These are phyloP conservation scores for Quillaja saponaria DNA, from an alignment of 306 rosid genomes.

Conservation along the genomic window DNA sequence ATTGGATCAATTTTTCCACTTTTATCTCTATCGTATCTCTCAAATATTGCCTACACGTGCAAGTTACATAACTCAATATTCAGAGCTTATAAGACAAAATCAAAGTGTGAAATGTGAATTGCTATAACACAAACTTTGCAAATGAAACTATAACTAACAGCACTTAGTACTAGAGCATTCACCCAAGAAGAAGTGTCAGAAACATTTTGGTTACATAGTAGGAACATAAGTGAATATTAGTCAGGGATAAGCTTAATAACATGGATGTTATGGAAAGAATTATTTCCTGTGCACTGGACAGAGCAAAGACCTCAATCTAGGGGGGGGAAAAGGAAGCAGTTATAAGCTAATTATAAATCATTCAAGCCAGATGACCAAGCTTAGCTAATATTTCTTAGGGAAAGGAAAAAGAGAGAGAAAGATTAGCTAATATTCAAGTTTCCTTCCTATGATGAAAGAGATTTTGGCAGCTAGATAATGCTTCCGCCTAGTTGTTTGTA, in stretches of 20 bases:
- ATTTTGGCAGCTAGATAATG: neutral
- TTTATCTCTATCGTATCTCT: constrained; percentile 80
- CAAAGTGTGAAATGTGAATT: neutral
- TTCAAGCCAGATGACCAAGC: neutral
- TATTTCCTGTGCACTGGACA: neutral
- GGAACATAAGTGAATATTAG: constrained; percentile 2
- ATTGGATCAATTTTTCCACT: constrained; percentile 80
- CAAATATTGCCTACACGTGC: constrained; percentile 61
- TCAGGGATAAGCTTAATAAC: neutral
- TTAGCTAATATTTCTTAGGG: neutral
- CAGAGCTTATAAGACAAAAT: constrained; percentile 10
- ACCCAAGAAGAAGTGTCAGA: constrained; percentile 1
- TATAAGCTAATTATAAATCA: neutral
- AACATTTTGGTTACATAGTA: neutral
- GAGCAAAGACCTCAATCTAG: neutral
- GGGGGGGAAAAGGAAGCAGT: neutral
- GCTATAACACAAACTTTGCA: constrained; percentile 9
- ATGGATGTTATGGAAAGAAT: constrained; percentile 5
- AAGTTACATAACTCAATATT: constrained; percentile 2
- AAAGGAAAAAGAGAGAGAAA: no score
- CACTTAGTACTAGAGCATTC: neutral
- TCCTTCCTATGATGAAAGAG: constrained; percentile 22
- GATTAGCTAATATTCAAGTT: neutral
- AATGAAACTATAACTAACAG: no score
- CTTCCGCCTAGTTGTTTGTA: neutral